Evolutionary conservation across 345 rosid species (phyloP), one percentile per base, ranked within the genome.

Genomic region (Euclidium syriacum): DNA sequence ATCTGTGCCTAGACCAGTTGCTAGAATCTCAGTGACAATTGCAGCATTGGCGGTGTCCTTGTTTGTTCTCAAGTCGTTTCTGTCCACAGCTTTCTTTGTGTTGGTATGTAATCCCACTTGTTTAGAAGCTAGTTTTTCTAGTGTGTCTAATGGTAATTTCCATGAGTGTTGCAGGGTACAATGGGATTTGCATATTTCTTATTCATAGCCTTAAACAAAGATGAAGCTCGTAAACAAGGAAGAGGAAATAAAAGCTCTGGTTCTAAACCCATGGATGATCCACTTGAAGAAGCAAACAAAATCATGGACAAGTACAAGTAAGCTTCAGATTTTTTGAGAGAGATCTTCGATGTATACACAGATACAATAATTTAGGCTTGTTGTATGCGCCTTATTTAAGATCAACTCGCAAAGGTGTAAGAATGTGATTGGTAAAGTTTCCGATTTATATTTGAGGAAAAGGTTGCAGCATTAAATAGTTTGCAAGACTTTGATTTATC

Each of bases 251-350:
- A 14, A 2, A 57, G 50, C 15, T 73, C 70, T 62, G 46, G 38
- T 55, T 62, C 49, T 7, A 68, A 61, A 23, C 23, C 75, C 33
- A 50, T 69, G 65, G 72, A 78, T 40, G 79, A 64, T 58, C 85
- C 73, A 74, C 80, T 46, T 64, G 86, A 87, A 75, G 99, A 92
- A 85, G 97, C 97, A 56, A 82, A 83, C 58, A 84, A 81, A 78
- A 92, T 92, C 67, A 89, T 89, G 97, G 95, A 89, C 11, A 92
- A 87, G 77, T 92, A 89, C 84, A 92, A 92, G 78, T 85, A 64
- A 80, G 44, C 19, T 51, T 61, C 9, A 34, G 22, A 10, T 25
- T 35, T 8, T 5, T 19, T 46, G 19, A 11, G 52, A 56, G 14
- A 49, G 15, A 20, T 34, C 39, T 46, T 7, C 0, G 48, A 1